Conservation (phyloP, 495 filamentous ascomycete genomes). For the Pseudotulostoma volvatum region DNA sequence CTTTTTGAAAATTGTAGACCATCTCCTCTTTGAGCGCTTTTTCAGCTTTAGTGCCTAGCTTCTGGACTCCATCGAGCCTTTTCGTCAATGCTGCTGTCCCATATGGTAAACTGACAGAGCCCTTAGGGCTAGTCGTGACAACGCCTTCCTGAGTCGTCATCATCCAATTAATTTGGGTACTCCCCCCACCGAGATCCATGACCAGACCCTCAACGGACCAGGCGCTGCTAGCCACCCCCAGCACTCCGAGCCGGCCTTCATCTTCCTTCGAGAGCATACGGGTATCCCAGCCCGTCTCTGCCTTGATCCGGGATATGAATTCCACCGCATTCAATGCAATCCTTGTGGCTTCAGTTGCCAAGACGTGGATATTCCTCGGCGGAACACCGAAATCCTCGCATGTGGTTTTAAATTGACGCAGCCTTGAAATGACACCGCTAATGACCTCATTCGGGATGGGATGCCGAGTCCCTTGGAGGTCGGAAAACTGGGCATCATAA, state of each 20-base stretch:
- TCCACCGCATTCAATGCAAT: slow-evolving; percentile 56
- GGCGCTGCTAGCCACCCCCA: slow-evolving; percentile 69
- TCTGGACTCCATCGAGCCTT: slow-evolving; percentile 33
- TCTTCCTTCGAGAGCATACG: slow-evolving; percentile 60
- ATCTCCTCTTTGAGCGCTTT: slow-evolving; percentile 40
- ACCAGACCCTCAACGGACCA: slow-evolving; percentile 50
- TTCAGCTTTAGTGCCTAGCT: slow-evolving; percentile 15
- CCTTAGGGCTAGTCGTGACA: slow-evolving; percentile 32
- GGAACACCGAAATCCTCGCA: slow-evolving; percentile 56
- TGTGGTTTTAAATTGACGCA: slow-evolving; percentile 57
- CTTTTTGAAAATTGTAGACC: slow-evolving; percentile 37
- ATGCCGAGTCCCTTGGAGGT: slow-evolving; percentile 22
- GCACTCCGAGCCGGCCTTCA: slow-evolving; percentile 68
- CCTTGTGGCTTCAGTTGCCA: slow-evolving; percentile 82
- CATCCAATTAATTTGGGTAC: slow-evolving; percentile 81
- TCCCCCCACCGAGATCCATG: slow-evolving; percentile 82
- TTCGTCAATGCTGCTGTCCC: slow-evolving; percentile 69
- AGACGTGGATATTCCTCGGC: slow-evolving; percentile 43
- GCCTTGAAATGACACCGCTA: slow-evolving; percentile 39
- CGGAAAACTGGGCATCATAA: slow-evolving; percentile 63
- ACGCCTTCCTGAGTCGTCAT: slow-evolving; percentile 41
- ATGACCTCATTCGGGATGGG: slow-evolving; percentile 52
- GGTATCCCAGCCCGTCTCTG: slow-evolving; percentile 45
- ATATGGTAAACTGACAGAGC: slow-evolving; percentile 52
- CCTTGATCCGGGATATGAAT: slow-evolving; percentile 46